Base-by-base conservation (phyloP, 805 yeast genomes). In the Wickerhamomyces hampshirensis region DNA sequence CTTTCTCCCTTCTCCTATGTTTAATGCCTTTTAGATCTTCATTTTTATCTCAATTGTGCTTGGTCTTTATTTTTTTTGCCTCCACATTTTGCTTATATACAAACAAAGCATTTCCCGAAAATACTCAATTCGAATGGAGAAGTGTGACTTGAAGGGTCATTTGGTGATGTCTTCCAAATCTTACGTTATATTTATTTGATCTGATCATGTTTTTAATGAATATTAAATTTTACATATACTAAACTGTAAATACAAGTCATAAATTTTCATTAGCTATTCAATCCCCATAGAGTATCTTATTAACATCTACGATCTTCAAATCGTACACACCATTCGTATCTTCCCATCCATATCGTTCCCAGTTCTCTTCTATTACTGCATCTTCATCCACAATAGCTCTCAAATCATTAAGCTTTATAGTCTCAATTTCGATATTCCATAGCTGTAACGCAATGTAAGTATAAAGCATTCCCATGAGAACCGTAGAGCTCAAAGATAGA, bases 311-410 rank as follows among this genome's bases (percentile, higher is more conserved):
- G 1, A 88, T 66, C 0, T 96, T 91, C 34, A 89, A 53, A 57
- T 89, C 98, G 73, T 87, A 75, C 5, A 91, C 91, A 0, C 95
- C 96, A 52, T 86, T 84, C 0, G 93, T 80, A 14, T 84, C 75
- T 12, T 58, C 53, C 63, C 68, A 71, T 6, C 80, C 63, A 53
- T 66, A 81, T 12, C 51, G 42, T 5, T 47, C 47, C 17, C 54
- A 29, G 31, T 59, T 46, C 8, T 37, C 38, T 18, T 50, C 56
- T 7, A 57, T 33, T 1, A 46, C 55, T 4, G 70, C 53, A 38
- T 75, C 71, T n/a, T 71, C 73, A 51, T 91, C 98, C 1, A 80
- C 75, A 14, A 93, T 63, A 6, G 80, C 77, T 30, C 84, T 65
- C 8, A 76, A 60, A 38, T 78, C 81, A 45, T 75, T 69, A 31